phyloP scores from a whole-genome alignment of 1,284 basidiomycete species.

The Cutaneotrichosporon dermatis region DNA sequence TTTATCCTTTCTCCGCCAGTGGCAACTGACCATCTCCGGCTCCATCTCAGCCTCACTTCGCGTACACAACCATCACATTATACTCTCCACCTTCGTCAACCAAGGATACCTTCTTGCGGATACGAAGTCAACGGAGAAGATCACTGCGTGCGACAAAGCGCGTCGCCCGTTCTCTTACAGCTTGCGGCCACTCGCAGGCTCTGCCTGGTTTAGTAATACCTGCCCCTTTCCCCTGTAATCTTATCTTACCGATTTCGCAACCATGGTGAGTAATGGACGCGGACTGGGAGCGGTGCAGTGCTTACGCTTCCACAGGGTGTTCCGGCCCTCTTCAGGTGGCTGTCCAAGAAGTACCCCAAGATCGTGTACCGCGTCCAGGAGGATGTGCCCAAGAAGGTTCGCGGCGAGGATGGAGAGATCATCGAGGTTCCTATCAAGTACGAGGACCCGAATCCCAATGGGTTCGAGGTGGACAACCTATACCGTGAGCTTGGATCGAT shows the following conservation, averaged over 20 bases:
- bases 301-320: constrained; percentile 60
- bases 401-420: constrained; percentile 58
- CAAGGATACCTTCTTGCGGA: no score
- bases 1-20: neutral
- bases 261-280: constrained; percentile 12
- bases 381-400: constrained; percentile 68
- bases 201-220: no score
- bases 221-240: neutral
- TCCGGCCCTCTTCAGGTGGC: constrained; percentile 84
- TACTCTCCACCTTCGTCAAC: no score
- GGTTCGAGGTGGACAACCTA: constrained; percentile 89
- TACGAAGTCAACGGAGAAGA: no score
- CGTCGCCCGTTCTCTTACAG: neutral
- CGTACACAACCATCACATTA: no score
- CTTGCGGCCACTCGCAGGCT: neutral
- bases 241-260: neutral
- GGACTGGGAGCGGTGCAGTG: no score
- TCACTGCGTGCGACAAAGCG: no score
- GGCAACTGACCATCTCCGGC: neutral
- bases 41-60: no score
- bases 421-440: constrained; percentile 79
- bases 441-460: constrained; percentile 86
- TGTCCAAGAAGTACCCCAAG: constrained; percentile 95
- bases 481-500: constrained; percentile 62
- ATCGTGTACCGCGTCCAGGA: constrained; percentile 79